Conservation (phyloP, 257 asterid species). For the Fraxinus quadrangulata region DNA sequence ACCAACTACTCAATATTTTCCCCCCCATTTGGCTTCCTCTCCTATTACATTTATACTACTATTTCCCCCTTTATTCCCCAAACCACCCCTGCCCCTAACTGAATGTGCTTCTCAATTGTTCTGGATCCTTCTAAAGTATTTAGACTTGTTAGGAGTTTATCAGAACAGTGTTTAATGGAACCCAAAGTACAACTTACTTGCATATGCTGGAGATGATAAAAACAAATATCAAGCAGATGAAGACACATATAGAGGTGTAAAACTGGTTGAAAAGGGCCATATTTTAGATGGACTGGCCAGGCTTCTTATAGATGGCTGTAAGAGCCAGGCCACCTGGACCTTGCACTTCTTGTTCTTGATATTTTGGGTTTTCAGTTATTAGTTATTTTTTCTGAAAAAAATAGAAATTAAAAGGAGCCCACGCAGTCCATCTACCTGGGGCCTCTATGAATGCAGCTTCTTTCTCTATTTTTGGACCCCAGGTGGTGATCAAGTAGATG, state of each 20-base stretch:
- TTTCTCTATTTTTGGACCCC: neutral
- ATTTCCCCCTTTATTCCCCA: too few relatives aligned
- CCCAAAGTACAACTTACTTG: constrained; percentile 84
- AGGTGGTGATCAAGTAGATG: neutral
- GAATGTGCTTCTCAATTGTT: too few relatives aligned
- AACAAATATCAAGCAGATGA: constrained; percentile 90
- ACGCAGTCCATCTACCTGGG: neutral
- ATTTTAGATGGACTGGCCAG: too few relatives aligned
- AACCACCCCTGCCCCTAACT: too few relatives aligned
- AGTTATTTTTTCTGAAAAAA: neutral
- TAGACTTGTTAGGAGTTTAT: too few relatives aligned
- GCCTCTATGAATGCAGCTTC: neutral
- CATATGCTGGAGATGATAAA: constrained; percentile 97
- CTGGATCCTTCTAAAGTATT: too few relatives aligned
- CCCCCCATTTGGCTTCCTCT: too few relatives aligned
- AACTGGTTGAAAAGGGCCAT: neutral
- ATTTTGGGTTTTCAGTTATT: neutral
- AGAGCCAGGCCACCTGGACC: neutral
- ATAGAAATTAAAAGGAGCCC: neutral
- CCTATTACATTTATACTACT: too few relatives aligned
- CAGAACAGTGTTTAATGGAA: constrained; percentile 97
- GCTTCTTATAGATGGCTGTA: neutral
- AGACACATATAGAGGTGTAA: constrained; percentile 41
- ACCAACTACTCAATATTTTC: too few relatives aligned
- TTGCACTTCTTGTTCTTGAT: neutral